phyloP scores from a whole-genome alignment of 2,329 filamentous ascomycete genomes.

The Claviceps paspali region DNA sequence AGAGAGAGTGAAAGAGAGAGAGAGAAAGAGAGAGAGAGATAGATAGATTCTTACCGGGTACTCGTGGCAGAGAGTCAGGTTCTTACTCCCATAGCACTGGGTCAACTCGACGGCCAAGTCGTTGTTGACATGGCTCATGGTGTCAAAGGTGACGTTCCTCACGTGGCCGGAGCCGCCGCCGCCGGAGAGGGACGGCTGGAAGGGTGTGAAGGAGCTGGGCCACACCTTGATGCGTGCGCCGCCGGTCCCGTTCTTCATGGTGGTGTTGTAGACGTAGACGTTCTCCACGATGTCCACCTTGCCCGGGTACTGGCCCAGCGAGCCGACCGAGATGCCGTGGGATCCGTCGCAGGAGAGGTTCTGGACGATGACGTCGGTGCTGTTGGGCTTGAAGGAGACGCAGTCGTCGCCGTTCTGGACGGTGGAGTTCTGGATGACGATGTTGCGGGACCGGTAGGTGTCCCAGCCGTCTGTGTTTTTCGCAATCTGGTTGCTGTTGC shows the following conservation, averaged over 20 bases:
- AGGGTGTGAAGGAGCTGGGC: slow-evolving; percentile 31
- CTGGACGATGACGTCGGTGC: slow-evolving; percentile 52
- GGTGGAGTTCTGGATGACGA: slow-evolving; percentile 52
- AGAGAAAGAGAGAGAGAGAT: no score
- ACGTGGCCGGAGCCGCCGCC: slow-evolving; percentile 40
- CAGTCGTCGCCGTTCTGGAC: slow-evolving; percentile 55
- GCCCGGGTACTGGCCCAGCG: slow-evolving; percentile 49
- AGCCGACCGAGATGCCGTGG: slow-evolving; percentile 60
- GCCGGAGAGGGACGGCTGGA: slow-evolving; percentile 38
- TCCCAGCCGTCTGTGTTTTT: slow-evolving; percentile 56
- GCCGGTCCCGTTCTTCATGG: slow-evolving; percentile 44
- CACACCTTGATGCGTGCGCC: slow-evolving; percentile 62
- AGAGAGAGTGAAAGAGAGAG: no score
- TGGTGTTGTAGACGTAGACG: slow-evolving; percentile 46
- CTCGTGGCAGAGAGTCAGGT: not conserved
- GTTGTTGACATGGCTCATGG: slow-evolving; percentile 43
- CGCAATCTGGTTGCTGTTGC: slow-evolving; percentile 25
- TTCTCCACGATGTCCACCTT: slow-evolving; percentile 54
- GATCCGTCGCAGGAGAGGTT: slow-evolving; percentile 53
- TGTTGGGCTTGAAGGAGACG: slow-evolving; percentile 61
- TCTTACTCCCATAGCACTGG: slow-evolving; percentile 1
- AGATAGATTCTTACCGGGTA: no score
- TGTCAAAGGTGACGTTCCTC: slow-evolving; percentile 51
- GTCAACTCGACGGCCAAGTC: slow-evolving; percentile 20
- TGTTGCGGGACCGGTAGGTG: slow-evolving; percentile 43